These are phyloP conservation scores for Saccharomyces kudriavzevii DNA, from an alignment of 805 yeast species.

Conservation along the genomic window DNA sequence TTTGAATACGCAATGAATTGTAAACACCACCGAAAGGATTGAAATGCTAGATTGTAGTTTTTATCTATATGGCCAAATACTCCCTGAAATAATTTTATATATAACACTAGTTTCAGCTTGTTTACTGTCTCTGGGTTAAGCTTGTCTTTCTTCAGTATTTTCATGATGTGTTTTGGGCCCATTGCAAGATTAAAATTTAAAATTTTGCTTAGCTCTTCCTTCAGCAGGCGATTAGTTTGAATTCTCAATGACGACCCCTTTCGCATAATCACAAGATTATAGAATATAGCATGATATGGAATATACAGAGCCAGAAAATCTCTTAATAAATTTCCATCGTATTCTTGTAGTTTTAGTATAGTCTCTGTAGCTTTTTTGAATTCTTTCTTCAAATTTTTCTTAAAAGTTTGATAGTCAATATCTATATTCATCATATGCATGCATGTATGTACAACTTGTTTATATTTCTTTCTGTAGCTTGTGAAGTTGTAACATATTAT, in stretches of 20 bases:
- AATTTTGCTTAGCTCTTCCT: slow-evolving; percentile 9
- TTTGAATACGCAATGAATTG: slow-evolving; percentile 10
- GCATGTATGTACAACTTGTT: background rate
- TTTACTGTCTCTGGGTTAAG: background rate
- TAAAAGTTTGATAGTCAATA: background rate
- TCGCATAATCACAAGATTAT: background rate
- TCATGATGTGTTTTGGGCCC: slow-evolving; percentile 15
- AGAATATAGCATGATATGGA: background rate
- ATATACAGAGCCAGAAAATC: background rate
- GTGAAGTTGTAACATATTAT: background rate
- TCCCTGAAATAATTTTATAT: slow-evolving; percentile 5
- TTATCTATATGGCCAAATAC: slow-evolving; percentile 8
- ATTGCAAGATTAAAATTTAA: slow-evolving; percentile 17
- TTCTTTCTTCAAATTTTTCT: background rate
- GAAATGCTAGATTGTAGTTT: slow-evolving; percentile 11
- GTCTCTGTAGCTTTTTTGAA: background rate
- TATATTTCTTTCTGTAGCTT: background rate
- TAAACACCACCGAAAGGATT: slow-evolving; percentile 15
- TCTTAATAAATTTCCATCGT: background rate
- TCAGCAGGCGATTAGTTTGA: slow-evolving; percentile 2
- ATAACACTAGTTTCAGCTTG: background rate
- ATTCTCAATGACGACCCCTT: background rate
- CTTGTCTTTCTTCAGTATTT: slow-evolving; percentile 6
- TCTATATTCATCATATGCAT: background rate
- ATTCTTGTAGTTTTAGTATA: background rate